A percentile compares a stretch with the other conserved stretches of the same genome.
Evolutionary conservation across 208 protist species (phyloP).

Genomic region (Vickermania ingenoplastis): DNA sequence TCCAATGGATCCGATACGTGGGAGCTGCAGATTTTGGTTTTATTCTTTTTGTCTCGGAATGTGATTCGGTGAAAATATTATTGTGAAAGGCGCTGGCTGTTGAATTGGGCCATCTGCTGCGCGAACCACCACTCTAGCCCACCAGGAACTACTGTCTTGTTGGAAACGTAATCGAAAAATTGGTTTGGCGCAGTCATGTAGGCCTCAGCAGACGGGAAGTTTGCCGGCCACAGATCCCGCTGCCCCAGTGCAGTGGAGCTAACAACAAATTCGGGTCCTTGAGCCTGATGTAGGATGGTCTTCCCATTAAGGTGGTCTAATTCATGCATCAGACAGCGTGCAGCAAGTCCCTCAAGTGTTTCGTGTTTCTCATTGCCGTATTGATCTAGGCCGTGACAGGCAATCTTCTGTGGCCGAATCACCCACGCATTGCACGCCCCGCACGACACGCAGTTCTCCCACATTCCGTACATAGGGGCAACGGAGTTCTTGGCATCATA

Average conservation of each 20-base stretch:
- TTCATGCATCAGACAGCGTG: constrained; percentile 85
- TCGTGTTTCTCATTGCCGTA: constrained; percentile 68
- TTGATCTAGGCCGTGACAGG: constrained; percentile 53
- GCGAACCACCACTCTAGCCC: constrained; percentile 81
- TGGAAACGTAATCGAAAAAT: constrained; percentile 85
- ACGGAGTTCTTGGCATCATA: constrained; percentile 63
- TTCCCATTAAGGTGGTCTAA: constrained; percentile 78
- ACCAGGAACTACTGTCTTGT: constrained; percentile 53
- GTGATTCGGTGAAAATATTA: too few species aligned
- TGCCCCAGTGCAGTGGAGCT: constrained; percentile 64
- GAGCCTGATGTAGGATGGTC: constrained; percentile 70
- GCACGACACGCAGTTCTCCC: constrained; percentile 87
- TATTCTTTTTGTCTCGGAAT: too few species aligned
- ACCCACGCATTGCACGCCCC: constrained; percentile 67
- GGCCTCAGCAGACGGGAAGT: constrained; percentile 83
- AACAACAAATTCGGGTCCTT: constrained; percentile 75
- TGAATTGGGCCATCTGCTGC: constrained; percentile 40
- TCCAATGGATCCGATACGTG: too few species aligned
- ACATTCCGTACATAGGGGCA: constrained; percentile 88
- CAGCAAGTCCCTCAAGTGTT: constrained; percentile 75
- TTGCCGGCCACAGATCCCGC: constrained; percentile 68
- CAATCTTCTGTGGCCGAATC: constrained; percentile 70
- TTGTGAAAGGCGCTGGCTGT: constrained; percentile 23
- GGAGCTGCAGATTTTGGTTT: too few species aligned
- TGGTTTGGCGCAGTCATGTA: constrained; percentile 55